Evolutionary conservation across 2,329 filamentous ascomycete genomes (phyloP).

Genomic region (Diaporthe longicolla): DNA sequence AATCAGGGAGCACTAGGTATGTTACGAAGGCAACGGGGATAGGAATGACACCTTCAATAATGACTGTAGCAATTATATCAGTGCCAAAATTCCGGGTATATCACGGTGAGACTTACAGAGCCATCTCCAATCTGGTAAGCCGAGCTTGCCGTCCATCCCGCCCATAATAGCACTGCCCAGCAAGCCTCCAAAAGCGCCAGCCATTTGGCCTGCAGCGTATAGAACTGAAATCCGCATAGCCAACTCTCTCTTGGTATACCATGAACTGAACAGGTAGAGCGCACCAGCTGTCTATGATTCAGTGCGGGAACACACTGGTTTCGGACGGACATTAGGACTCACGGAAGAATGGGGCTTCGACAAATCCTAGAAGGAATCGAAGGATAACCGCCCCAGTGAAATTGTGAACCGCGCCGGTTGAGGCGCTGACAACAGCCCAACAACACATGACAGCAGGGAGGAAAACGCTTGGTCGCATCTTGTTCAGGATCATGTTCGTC

Average conservation of each 20-base stretch:
- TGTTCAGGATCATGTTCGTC: constrained; percentile 61
- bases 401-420: constrained; percentile 39
- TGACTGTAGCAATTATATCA: constrained; percentile 13
- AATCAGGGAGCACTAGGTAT: constrained; percentile 41
- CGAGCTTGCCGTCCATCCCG: constrained; percentile 34
- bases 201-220: constrained; percentile 32
- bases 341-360: constrained; percentile 36
- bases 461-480: constrained; percentile 60
- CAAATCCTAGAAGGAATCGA: constrained; percentile 39
- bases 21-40: constrained; percentile 41
- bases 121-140: constrained; percentile 31
- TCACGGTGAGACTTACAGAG: constrained; percentile 7
- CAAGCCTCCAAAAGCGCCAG: constrained; percentile 40
- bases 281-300: constrained; percentile 5
- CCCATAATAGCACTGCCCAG: constrained; percentile 37
- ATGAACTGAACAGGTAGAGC: constrained; percentile 37
- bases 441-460: constrained; percentile 46
- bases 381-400: constrained; percentile 32
- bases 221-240: constrained; percentile 36
- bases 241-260: constrained; percentile 40
- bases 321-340: background rate
- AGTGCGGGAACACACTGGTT: background rate
- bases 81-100: background rate
- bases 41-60: constrained; percentile 40
- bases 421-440: constrained; percentile 48